These are phyloP conservation scores for Pythium guiyangense DNA, from an alignment of 352 stramenopile genomes.

Conservation along the genomic window DNA sequence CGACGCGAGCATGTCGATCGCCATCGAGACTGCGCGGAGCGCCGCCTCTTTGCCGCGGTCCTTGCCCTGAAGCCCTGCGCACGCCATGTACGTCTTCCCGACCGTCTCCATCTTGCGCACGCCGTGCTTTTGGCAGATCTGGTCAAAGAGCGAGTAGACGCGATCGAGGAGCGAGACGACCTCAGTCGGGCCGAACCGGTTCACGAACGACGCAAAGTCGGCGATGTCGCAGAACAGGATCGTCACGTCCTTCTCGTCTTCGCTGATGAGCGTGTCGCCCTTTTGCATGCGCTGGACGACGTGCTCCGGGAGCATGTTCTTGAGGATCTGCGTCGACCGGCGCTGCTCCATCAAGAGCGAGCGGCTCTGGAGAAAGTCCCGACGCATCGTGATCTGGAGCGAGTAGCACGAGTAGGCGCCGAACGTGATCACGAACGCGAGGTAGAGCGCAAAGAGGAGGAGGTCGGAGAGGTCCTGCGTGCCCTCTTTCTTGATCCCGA, in stretches of 20 bases:
- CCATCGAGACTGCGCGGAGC: conserved; percentile 59
- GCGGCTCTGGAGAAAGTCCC: conserved; percentile 78
- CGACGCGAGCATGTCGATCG: conserved; percentile 11
- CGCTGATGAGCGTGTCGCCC: conserved; percentile 74
- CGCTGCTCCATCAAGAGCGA: conserved; percentile 76
- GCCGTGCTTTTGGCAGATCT: conserved; percentile 87
- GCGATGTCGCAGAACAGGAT: conserved; percentile 86
- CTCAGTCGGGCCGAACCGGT: conserved; percentile 65
- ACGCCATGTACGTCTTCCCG: conserved; percentile 90
- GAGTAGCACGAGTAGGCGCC: conserved; percentile 76
- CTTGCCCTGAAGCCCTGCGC: conserved; percentile 80
- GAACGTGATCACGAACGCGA: conserved; percentile 73
- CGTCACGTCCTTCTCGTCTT: conserved; percentile 86
- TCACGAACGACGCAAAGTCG: conserved; percentile 79
- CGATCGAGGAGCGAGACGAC: conserved; percentile 86
- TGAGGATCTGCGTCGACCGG: conserved; percentile 76
- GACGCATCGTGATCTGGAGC: conserved; percentile 77
- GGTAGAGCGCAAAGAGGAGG: conserved; percentile 66
- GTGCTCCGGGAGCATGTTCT: conserved; percentile 84
- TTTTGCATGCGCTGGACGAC: conserved; percentile 84
- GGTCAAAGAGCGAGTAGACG: conserved; percentile 91
- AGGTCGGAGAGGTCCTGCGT: conserved; percentile 35
- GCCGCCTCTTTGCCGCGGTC: conserved; percentile 68
- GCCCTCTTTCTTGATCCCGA: conserved; percentile 29
- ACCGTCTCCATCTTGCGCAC: conserved; percentile 93